Evolutionary conservation across 208 protist genomes (phyloP), one percentile per base, ranked within the genome.

Genomic region (Trypanosoma caninum): DNA sequence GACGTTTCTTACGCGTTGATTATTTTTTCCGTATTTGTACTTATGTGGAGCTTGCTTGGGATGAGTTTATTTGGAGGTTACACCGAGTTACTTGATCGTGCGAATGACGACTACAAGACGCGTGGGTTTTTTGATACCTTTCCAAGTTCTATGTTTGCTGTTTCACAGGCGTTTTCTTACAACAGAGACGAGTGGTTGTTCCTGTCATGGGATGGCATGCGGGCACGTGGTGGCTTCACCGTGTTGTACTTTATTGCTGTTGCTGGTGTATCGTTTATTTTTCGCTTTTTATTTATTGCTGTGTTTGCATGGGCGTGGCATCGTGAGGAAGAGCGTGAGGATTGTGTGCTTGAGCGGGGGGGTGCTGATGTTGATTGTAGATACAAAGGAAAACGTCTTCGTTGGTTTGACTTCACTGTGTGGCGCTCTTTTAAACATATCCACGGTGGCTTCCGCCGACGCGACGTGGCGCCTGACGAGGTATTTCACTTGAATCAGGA

Each of bases 371-470:
- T 63, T 56, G 48, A 45, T 55, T 45, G 64, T 35, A 58, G 59
- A 48, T 33, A 61, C 33, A 55, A 51, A 16, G 46, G 34, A 11
- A 16, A 35, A 8, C 80, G 74, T 6, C 73, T 91, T 46, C 85
- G 75, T 38, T 95, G 87, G 81, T 95, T 95, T 76, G 88, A 95
- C 57, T 95, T 86, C 73, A 91, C 80, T 40, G 82, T 95, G 27
- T 95, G 88, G 85, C 84, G 88, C 28, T 95, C 88, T 31, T 95
- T 95, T 74, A 95, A 95, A 76, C 88, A 95, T 59, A 87, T 95
- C 37, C 88, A 95, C 59, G 88, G 88, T 60, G 89, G 89, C 41
- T 95, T 95, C 59, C 66, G 84, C 50, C 80, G 89, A 10, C 82
- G 89, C 20, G 82, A 95, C 61, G 85, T 95, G 35, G 86, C 89